Evolutionary conservation across 2,329 filamentous ascomycete species (phyloP).

Genomic region (Aspergillus thermomutatus): DNA sequence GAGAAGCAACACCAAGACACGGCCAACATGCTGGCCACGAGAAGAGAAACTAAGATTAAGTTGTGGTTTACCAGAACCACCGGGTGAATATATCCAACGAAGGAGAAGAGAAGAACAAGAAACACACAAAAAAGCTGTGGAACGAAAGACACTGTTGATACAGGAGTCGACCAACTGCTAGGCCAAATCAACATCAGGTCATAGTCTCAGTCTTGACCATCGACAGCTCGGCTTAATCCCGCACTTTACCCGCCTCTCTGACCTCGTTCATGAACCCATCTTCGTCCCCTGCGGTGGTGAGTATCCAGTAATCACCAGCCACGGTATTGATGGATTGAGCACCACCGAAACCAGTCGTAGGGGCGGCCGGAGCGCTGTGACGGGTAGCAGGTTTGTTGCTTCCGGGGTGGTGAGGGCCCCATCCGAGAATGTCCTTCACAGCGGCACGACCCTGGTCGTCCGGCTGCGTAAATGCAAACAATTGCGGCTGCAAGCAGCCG

Average conservation of each 20-base stretch:
- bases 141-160: neutral
- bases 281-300: conserved; percentile 37
- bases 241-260: conserved; percentile 42
- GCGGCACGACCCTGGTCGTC: conserved; percentile 36
- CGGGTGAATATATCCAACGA: conserved; percentile 8
- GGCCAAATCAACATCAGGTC: too few relatives aligned
- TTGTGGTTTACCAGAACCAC: conserved; percentile 1
- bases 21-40: neutral
- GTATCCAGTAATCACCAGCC: conserved; percentile 41
- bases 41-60: conserved; percentile 3
- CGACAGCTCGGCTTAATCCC: conserved; percentile 7
- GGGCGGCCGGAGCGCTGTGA: conserved; percentile 31
- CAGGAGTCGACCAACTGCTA: neutral
- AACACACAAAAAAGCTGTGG: neutral
- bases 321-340: conserved; percentile 34
- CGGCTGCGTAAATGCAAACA: conserved; percentile 36
- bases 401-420: conserved; percentile 34
- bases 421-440: conserved; percentile 33
- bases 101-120: neutral
- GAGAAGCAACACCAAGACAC: neutral
- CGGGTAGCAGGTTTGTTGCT: conserved; percentile 32
- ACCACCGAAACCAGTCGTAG: conserved; percentile 33
- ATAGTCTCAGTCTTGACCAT: too few relatives aligned
- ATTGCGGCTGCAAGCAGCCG: conserved; percentile 41
- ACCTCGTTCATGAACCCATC: conserved; percentile 43